Percentiles rank a stretch among this genome's conserved stretches.
Conservation (phyloP, 192 early-diverging fungal species). For the Entomortierella beljakovae region DNA sequence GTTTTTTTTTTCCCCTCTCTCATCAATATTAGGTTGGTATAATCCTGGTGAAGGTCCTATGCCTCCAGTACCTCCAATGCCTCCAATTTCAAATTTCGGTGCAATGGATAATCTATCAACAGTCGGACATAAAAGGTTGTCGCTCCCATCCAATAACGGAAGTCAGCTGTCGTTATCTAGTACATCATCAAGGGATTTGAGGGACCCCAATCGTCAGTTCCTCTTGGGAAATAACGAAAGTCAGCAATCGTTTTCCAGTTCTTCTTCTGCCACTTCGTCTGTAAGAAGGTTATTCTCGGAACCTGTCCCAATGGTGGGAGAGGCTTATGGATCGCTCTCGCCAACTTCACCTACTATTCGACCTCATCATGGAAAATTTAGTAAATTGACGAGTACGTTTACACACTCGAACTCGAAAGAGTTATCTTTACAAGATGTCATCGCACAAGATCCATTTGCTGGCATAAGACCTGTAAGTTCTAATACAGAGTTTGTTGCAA, state of each 20-base stretch:
- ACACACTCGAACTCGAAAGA: background rate
- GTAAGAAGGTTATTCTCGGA: background rate
- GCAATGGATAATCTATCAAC: no score
- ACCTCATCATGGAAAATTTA: background rate
- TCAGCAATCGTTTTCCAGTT: background rate
- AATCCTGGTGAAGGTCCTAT: background rate
- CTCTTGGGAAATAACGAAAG: background rate
- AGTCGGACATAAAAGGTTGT: background rate
- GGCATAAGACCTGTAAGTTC: conserved; percentile 25
- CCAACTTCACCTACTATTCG: background rate
- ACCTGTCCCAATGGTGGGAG: no score
- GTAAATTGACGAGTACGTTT: background rate
- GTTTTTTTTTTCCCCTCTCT: background rate
- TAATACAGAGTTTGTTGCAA: background rate
- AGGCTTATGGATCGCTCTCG: no score
- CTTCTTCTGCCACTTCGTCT: background rate
- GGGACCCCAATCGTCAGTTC: background rate
- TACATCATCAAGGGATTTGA: background rate
- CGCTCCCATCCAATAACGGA: background rate
- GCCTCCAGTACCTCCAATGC: conserved; percentile 1
- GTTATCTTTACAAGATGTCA: conserved; percentile 14
- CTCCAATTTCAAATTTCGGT: no score
- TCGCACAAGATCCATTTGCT: conserved; percentile 26
- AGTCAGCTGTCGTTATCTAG: background rate
- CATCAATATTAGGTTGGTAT: background rate